Conservation (phyloP, 768 basidiomycete genomes). For the Leccinellum albellum region DNA sequence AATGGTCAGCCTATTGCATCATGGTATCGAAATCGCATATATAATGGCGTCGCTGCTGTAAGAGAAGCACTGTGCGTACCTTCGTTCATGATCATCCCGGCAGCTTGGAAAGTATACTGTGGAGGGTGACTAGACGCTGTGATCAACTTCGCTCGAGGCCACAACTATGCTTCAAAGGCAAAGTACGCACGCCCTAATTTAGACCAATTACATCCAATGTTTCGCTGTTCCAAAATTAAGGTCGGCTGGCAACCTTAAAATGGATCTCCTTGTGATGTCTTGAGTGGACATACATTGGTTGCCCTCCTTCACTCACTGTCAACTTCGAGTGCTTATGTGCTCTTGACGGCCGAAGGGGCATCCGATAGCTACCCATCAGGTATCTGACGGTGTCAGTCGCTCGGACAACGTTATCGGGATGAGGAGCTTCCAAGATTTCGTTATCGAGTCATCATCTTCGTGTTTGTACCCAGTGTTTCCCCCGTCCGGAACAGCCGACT, state of each 20-base stretch:
- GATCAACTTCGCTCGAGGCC: constrained; percentile 31
- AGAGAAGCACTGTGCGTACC: neutral
- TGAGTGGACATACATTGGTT: neutral
- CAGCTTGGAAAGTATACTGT: constrained; percentile 8
- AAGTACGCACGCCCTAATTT: constrained; percentile 7
- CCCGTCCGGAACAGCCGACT: no score
- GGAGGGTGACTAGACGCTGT: constrained; percentile 31
- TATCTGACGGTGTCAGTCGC: no score
- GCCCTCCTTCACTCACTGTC: neutral
- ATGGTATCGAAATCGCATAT: neutral
- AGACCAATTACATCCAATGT: neutral
- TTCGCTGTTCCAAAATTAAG: neutral
- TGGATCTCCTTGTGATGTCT: neutral
- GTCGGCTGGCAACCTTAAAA: neutral
- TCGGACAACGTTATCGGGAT: no score
- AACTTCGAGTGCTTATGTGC: neutral
- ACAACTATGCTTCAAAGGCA: constrained; percentile 18
- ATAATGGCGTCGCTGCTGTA: neutral
- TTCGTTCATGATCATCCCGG: neutral
- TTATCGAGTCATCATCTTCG: no score
- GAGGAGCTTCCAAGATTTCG: no score
- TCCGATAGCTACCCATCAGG: neutral
- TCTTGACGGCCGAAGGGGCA: neutral
- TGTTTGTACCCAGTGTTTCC: no score
- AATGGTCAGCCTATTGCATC: neutral